phyloP scores from a whole-genome alignment of 1,139 yeast species.

The Entelexis sorbosivorans region DNA sequence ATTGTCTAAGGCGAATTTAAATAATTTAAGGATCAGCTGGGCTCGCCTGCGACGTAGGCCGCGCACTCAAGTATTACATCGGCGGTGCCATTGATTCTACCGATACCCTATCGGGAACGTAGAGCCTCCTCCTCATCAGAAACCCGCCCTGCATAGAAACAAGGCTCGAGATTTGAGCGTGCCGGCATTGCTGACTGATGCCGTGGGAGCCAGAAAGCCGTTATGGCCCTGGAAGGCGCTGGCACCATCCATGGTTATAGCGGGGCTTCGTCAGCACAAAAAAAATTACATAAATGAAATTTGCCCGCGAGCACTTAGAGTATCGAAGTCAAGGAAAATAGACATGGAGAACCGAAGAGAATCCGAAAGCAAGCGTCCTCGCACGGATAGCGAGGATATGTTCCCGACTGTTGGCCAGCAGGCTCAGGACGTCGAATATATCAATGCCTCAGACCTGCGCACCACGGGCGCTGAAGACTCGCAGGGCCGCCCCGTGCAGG shows the following conservation, averaged over 20 bases:
- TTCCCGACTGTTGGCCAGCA: constrained; percentile 25
- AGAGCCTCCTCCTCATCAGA: no score
- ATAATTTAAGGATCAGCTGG: no score
- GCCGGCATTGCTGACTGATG: no score
- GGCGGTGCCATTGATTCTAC: no score
- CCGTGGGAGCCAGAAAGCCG: neutral
- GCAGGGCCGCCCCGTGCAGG: constrained; percentile 95
- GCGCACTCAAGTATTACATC: no score
- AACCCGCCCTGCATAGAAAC: no score
- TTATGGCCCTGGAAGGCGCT: neutral
- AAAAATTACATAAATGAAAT: constrained; percentile 5
- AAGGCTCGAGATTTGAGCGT: no score
- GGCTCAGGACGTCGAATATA: constrained; percentile 22
- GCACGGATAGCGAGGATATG: constrained; percentile 20
- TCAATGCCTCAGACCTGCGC: constrained; percentile 25
- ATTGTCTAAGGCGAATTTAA: no score
- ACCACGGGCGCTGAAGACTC: constrained; percentile 48
- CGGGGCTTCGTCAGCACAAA: constrained; percentile 5
- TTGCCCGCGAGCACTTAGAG: neutral
- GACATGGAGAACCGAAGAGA: constrained; percentile 4
- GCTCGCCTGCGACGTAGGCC: no score
- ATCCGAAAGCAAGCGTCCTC: constrained; percentile 13
- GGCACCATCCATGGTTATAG: neutral
- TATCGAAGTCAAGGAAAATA: neutral
- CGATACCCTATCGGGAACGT: no score